Percentiles rank a stretch among this genome's conserved stretches.
phyloP scores from a whole-genome alignment of 306 rosid genomes.

The Cucurbita pepo region DNA sequence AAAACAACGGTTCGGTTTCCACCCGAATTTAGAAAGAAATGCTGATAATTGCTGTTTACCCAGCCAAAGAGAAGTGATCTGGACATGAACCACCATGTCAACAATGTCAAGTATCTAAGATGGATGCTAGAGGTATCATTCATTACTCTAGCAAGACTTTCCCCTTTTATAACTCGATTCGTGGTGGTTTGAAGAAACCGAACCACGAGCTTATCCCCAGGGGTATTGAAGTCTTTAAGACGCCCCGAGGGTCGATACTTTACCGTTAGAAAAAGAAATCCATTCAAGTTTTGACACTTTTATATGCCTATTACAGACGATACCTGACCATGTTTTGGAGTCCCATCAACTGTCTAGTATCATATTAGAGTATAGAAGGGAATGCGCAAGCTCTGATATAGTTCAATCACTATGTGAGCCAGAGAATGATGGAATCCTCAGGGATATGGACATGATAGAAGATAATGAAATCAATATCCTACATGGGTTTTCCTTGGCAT shows the following conservation, averaged over 20 bases:
- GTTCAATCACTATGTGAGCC: constrained; percentile 74
- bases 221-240: neutral
- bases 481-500: constrained; percentile 48
- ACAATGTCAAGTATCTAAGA: constrained; percentile 70
- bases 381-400: constrained; percentile 63
- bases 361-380: constrained; percentile 62
- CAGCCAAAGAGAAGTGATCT: constrained; percentile 82
- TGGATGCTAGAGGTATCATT: constrained; percentile 85
- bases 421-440: constrained; percentile 43
- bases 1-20: neutral
- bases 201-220: neutral
- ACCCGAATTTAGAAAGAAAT: neutral
- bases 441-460: constrained; percentile 27
- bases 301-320: constrained; percentile 29
- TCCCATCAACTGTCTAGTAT: constrained; percentile 51
- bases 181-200: neutral
- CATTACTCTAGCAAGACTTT: neutral
- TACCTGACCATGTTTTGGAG: constrained; percentile 56
- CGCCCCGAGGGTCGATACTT: neutral
- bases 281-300: neutral
- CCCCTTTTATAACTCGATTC: neutral
- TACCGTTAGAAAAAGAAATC: neutral
- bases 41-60: constrained; percentile 7
- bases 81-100: constrained; percentile 93
- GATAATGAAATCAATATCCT: constrained; percentile 22